phyloP scores from a whole-genome alignment of 1,284 basidiomycete species.

The Clitocybe nebularis region DNA sequence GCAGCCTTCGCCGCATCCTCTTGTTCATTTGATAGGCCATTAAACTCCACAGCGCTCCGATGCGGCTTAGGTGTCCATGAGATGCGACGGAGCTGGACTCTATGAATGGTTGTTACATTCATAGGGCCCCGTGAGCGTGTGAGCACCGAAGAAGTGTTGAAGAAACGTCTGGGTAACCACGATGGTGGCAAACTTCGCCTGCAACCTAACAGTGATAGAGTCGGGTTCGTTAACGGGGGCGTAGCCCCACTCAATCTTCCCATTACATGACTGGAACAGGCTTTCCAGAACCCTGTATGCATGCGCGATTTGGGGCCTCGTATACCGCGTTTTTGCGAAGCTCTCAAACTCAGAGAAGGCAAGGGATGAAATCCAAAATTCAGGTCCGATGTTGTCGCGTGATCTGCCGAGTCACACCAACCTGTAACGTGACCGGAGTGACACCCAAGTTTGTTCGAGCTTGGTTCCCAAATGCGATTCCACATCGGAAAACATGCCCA shows the following conservation, averaged over 20 bases:
- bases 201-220: too few relatives aligned
- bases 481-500: conserved; percentile 17
- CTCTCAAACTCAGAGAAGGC: too few relatives aligned
- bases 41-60: conserved; percentile 24
- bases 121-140: neutral
- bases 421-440: conserved; percentile 11
- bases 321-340: conserved; percentile 14
- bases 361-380: conserved; percentile 7
- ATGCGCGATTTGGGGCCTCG: conserved; percentile 35
- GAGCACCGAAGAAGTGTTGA: neutral
- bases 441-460: too few relatives aligned
- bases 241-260: conserved; percentile 19
- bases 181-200: too few relatives aligned
- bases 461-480: too few relatives aligned
- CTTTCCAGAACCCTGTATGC: conserved; percentile 39
- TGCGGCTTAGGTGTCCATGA: conserved; percentile 31
- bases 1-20: conserved; percentile 69
- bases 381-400: conserved; percentile 9
- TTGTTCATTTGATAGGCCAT: conserved; percentile 41
- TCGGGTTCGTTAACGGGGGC: conserved; percentile 1
- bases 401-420: conserved; percentile 12
- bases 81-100: too few relatives aligned
- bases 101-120: conserved; percentile 2
- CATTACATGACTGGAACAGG: conserved; percentile 43
- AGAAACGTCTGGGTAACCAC: too few relatives aligned